These are phyloP conservation scores for Tylopilus vinaceipallidus DNA, from an alignment of 768 basidiomycete species.

Conservation along the genomic window DNA sequence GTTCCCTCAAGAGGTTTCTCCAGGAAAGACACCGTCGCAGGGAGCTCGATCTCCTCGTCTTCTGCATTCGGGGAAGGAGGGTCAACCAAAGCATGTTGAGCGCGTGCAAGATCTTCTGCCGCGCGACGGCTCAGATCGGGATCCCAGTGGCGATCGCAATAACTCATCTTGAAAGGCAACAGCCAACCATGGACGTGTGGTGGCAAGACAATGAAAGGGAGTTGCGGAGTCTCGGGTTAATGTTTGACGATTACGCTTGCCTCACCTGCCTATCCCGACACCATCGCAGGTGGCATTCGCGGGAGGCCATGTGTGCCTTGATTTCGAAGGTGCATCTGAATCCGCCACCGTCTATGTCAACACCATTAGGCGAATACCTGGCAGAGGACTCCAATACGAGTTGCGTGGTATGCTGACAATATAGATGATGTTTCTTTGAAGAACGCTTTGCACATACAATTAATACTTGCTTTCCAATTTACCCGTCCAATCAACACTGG, in stretches of 20 bases:
- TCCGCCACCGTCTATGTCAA: neutral
- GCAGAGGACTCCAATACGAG: neutral
- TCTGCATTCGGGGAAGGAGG: conserved; percentile 22
- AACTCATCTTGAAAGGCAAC: conserved; percentile 36
- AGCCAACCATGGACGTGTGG: conserved; percentile 33
- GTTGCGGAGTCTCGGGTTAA: conserved; percentile 18
- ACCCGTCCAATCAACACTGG: neutral
- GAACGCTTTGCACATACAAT: neutral
- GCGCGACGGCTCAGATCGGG: conserved; percentile 30
- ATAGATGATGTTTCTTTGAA: neutral
- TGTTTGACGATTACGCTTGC: conserved; percentile 31
- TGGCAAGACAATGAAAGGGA: conserved; percentile 27
- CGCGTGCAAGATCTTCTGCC: conserved; percentile 26
- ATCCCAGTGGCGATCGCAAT: conserved; percentile 39
- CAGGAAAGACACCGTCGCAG: conserved; percentile 18
- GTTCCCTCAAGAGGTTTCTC: conserved; percentile 32
- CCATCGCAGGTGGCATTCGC: conserved; percentile 19
- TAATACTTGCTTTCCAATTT: conserved; percentile 4
- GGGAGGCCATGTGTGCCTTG: conserved; percentile 12
- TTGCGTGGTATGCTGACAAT: conserved; percentile 24
- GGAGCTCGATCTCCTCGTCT: conserved; percentile 25
- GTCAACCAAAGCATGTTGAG: conserved; percentile 9
- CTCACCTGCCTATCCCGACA: conserved; percentile 19
- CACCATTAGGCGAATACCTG: conserved; percentile 10
- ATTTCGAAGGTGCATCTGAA: conserved; percentile 9